Conservation (phyloP, 2,329 filamentous ascomycete species). For the Aureobasidium melanogenum region DNA sequence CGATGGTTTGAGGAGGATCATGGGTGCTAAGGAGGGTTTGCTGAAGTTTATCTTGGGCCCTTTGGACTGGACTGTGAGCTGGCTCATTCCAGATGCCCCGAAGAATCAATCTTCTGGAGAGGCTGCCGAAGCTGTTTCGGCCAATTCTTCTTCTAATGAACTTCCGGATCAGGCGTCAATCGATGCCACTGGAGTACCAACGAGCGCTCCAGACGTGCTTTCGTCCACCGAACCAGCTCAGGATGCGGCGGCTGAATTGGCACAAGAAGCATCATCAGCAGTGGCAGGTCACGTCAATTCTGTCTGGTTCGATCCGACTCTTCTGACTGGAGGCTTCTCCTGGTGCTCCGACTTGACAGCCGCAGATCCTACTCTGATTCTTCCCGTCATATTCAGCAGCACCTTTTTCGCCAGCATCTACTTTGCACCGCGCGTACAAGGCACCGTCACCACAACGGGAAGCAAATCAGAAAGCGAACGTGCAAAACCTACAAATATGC, state of each 20-base stretch:
- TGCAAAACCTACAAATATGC: slow-evolving; percentile 8
- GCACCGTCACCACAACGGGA: slow-evolving; percentile 2
- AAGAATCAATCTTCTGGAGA: not conserved
- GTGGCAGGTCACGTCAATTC: not conserved
- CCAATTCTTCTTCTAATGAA: not conserved
- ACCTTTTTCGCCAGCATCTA: slow-evolving; percentile 42
- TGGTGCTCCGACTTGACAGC: slow-evolving; percentile 52
- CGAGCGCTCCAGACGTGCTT: not conserved
- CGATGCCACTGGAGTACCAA: no score
- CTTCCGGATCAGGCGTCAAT: not conserved
- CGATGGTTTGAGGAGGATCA: not conserved
- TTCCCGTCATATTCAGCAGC: slow-evolving; percentile 41
- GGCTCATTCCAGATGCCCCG: not conserved
- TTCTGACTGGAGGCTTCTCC: slow-evolving; percentile 48
- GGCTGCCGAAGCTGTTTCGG: not conserved
- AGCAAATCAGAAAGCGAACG: not conserved
- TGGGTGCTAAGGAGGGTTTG: slow-evolving; percentile 1
- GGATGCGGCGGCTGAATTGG: not conserved
- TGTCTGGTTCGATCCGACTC: slow-evolving; percentile 37
- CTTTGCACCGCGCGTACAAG: slow-evolving; percentile 11
- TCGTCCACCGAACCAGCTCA: not conserved
- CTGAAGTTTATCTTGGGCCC: slow-evolving; percentile 2
- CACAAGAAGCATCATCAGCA: not conserved
- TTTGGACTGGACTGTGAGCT: slow-evolving; percentile 3
- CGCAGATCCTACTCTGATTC: slow-evolving; percentile 41